Base-by-base conservation (phyloP, 108 stramenopile species). In the Bacterosira constricta region DNA sequence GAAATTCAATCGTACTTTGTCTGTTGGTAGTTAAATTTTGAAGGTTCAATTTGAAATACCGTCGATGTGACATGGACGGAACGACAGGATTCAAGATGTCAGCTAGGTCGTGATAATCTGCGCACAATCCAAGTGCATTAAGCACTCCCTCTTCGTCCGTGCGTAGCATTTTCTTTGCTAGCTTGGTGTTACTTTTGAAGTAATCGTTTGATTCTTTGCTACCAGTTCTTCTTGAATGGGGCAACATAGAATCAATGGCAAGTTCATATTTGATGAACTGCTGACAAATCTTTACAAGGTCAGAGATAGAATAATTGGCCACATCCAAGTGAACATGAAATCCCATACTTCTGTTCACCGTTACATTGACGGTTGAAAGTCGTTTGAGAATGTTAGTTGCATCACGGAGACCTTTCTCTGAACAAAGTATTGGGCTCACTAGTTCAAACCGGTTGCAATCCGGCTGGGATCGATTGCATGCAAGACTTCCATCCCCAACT, bases 1-100 rank as follows among this genome's bases (percentile, higher is more conserved):
- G 63, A n/a, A 71, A 71, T 27, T 71, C 71, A 52, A 71, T 27
- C 18, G 71, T 71, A 1, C 30, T 41, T 31, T 71, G 71, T 46
- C 71, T 64, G 2, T 63, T 63, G 1, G 50, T 23, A 0, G 25
- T 32, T n/a, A 71, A 35, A 38, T 71, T 71, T 23, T 71, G 57
- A 26, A 71, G 49, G 26, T 71, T 71, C 32, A 59, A 26, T 25
- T 71, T 71, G 46, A 65, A 64, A 23, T 71, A 60, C 52, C 71
- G 35, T 23, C 59, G 53, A 15, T 31, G 53, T 61, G 25, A 21
- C n/a, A 35, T 15, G 32, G 30, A 2, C 36, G 3, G 9, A 13
- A 23, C 4, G 42, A 17, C 2, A 6, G 59, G 59, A 49, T 61
- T 61, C 11, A 61, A 25, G 6, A 61, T 50, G n/a, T 61, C 23